Evolutionary conservation across 345 rosid genomes (phyloP), one percentile per base, ranked within the genome.

Genomic region (Ceriops zippeliana): DNA sequence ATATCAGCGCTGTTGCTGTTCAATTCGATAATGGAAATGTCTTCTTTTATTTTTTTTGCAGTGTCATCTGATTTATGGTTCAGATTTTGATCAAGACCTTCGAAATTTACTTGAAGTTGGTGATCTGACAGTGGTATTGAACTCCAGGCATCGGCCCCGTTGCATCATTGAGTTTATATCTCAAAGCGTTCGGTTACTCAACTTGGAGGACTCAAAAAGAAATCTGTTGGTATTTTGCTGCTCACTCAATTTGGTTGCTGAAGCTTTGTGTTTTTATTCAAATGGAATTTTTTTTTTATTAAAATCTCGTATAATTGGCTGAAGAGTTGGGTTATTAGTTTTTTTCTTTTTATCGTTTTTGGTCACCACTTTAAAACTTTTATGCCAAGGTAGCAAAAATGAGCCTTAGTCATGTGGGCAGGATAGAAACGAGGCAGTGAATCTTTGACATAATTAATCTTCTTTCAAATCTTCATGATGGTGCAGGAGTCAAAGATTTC

Each of bases 81-180:
- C 98, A 26, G 92, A 93, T 76, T 61, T 86, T 34, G 80, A 79
- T 56, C 70, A 31, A 71, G 98, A 93, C 78, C 92, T 93, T 28
- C 32, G 66, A 56, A 68, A 76, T 75, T 53, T 85, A 80, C 80
- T 91, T 28, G 98, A 91, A 31, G 86, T 27, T 10, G 96, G 86
- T 81, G 98, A 93, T 76, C 76, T 93, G n/a, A 75, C 81, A 38
- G 59, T 91, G 58, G 81, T 93, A 24, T 87, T 93, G 61, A 73
- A 81, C 61, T 93, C 97, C 8, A 82, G 85, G 74, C 86, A 93
- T 79, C 90, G 86, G 22, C 96, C 99, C 1, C 89, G 82, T 31
- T 91, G 96, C 83, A 65, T 91, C 68, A 79, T 93, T 10, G 90
- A 86, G 38, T 89, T 93, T 72, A 88, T 93, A 49, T 88, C 96